Evolutionary conservation across 2,329 filamentous ascomycete species (phyloP).

Genomic region (Parastagonospora nodorum): DNA sequence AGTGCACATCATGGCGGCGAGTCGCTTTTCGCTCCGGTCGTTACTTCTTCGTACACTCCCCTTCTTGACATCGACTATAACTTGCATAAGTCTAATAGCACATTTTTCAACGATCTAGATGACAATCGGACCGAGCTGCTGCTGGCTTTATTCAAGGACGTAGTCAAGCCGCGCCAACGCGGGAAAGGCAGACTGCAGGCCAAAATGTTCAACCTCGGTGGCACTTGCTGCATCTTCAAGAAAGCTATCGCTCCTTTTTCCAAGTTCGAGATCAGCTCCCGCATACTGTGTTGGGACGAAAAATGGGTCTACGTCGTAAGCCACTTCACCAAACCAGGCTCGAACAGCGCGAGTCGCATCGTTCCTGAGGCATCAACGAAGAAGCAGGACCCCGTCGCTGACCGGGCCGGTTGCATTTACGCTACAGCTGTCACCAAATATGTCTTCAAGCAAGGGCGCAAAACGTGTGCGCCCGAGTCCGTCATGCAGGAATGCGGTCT

Average conservation of each 20-base stretch:
- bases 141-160: conserved; percentile 52
- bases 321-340: conserved; percentile 46
- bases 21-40: conserved; percentile 64
- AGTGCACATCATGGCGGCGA: conserved; percentile 4
- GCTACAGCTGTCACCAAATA: conserved; percentile 39
- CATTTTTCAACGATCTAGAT: conserved; percentile 87
- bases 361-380: conserved; percentile 30
- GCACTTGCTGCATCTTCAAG: conserved; percentile 48
- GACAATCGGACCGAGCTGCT: conserved; percentile 77
- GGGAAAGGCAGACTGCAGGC: conserved; percentile 19
- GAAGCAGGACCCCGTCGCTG: conserved; percentile 21
- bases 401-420: conserved; percentile 35
- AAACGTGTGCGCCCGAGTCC: conserved; percentile 79
- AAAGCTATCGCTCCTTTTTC: conserved; percentile 46
- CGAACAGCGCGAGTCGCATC: conserved; percentile 11
- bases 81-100: conserved; percentile 80
- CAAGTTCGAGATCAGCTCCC: conserved; percentile 47
- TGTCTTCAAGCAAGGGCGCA: conserved; percentile 13
- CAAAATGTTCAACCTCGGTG: conserved; percentile 53
- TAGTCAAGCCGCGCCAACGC: conserved; percentile 28
- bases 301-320: conserved; percentile 51
- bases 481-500: conserved; percentile 71
- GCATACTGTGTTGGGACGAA: conserved; percentile 48
- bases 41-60: conserved; percentile 67
- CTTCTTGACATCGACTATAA: conserved; percentile 85